Evolutionary conservation across 139 green algal genomes (phyloP).

Genomic region (Edaphochlamys debaryana): DNA sequence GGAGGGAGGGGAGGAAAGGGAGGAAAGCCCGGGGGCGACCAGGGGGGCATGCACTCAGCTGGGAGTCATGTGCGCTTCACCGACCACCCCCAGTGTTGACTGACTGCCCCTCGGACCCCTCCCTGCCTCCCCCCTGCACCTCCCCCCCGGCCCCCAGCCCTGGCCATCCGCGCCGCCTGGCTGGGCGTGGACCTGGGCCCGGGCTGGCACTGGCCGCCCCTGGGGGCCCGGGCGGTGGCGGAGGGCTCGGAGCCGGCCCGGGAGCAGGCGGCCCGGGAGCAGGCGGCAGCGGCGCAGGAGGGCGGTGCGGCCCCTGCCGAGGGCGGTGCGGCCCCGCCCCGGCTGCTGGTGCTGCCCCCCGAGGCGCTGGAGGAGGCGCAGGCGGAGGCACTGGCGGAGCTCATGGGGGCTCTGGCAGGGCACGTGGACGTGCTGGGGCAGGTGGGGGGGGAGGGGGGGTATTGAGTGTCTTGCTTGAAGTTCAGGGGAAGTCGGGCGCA

Average conservation of each 20-base stretch:
- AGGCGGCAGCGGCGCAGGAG: no score
- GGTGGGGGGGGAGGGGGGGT: background rate
- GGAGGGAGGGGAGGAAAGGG: no score
- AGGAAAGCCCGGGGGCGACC: no score
- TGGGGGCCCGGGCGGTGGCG: background rate
- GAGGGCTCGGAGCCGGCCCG: no score
- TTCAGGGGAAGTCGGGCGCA: background rate
- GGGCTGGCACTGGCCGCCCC: slow-evolving; percentile 14
- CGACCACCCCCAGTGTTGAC: background rate
- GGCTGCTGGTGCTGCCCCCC: background rate
- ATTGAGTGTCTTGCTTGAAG: background rate
- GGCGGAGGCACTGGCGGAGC: slow-evolving; percentile 24
- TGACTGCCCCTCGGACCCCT: background rate
- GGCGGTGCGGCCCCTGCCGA: background rate
- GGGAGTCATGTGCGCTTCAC: no score
- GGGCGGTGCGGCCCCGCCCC: background rate
- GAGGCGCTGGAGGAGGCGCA: slow-evolving; percentile 25
- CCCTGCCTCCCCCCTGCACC: background rate
- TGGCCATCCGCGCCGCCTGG: slow-evolving; percentile 8
- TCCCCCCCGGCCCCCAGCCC: background rate
- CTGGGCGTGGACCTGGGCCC: slow-evolving; percentile 17
- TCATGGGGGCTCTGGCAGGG: background rate
- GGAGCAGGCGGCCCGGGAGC: no score
- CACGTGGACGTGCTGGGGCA: slow-evolving; percentile 3
- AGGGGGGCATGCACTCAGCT: no score